phyloP scores from a whole-genome alignment of 208 protist genomes.

The Trypanosoma congolense region DNA sequence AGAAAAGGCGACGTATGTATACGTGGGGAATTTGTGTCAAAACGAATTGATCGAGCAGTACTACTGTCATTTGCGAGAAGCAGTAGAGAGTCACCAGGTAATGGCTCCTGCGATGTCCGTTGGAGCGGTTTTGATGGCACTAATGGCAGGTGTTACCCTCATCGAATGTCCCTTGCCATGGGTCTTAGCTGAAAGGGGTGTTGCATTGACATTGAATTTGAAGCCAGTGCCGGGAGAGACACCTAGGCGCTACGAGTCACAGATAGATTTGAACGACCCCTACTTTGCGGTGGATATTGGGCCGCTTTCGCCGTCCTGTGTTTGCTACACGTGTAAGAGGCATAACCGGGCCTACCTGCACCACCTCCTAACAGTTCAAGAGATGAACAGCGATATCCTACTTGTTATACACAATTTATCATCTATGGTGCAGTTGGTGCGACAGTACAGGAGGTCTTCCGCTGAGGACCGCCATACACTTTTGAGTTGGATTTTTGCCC shows the following conservation, averaged over 20 bases:
- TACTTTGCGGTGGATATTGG: slow-evolving; percentile 53
- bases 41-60: slow-evolving; percentile 38
- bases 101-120: slow-evolving; percentile 51
- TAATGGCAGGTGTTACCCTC: slow-evolving; percentile 37
- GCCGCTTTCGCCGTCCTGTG: slow-evolving; percentile 45
- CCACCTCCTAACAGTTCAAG: slow-evolving; percentile 83
- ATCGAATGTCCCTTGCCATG: slow-evolving; percentile 76
- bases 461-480: slow-evolving; percentile 23
- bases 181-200: slow-evolving; percentile 68
- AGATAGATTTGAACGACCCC: slow-evolving; percentile 76
- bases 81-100: slow-evolving; percentile 7
- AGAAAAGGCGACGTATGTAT: slow-evolving; percentile 25
- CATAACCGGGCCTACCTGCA: slow-evolving; percentile 83
- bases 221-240: neutral
- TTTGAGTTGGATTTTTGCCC: slow-evolving; percentile 22
- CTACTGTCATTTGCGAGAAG: slow-evolving; percentile 26
- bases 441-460: slow-evolving; percentile 18
- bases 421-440: slow-evolving; percentile 33
- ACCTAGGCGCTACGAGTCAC: slow-evolving; percentile 16
- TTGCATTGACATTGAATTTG: slow-evolving; percentile 37
- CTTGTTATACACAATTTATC: slow-evolving; percentile 79
- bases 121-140: slow-evolving; percentile 33
- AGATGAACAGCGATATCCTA: slow-evolving; percentile 86
- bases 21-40: slow-evolving; percentile 15
- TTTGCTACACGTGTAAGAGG: slow-evolving; percentile 72